Evolutionary conservation across 1,284 basidiomycete genomes (phyloP), one percentile per base, ranked within the genome.

Genomic region (Puccinia horiana): DNA sequence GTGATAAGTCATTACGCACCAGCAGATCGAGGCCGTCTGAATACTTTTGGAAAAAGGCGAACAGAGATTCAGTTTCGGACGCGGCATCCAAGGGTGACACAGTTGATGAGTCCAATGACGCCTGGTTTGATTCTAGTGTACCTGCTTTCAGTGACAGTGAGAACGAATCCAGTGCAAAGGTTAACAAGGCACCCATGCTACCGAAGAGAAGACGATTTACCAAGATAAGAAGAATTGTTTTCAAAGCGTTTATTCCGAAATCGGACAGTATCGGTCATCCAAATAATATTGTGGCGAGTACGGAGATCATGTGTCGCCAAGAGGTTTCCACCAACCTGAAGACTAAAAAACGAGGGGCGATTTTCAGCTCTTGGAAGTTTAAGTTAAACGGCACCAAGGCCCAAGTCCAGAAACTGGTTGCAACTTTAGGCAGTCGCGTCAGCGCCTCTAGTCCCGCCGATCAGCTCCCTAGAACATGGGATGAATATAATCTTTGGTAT

Each of bases 391-490:
- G 74, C 40, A 26, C 29, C 18, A 54, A 70, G 49, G 37, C 74
- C 5, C 35, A 82, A 70, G 63, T 82, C 23, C 40, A 76, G 12
- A 82, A 82, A 37, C 32, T 82, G 56, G 61, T 75, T n/a, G 74
- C 65, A 9, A 47, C 67, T 8, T 37, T 82, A n/a, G 69, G 61
- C 47, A 14, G 18, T 47, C 73, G 81, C 9, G 44, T 85, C 29
- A 84, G 76, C 52, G 83, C 82, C 18, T 84, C 84, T 77, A 84
- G 84, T n/a, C 84, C 84, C 8, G 75, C 67, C 47, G 83, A 86
- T 23, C 77, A 84, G 61, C 65, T 84, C 32, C 85, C 85, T 0
- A 80, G 83, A 47, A 84, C 84, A 6, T 85, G 85, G 85, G 83
- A 80, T 16, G 85, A 85, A 32, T 85, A 83, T 72, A 42, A 79